Percentiles rank a stretch among this genome's conserved stretches.
Evolutionary conservation across 257 asterid species (phyloP).

Genomic region (Nicotiana tomentosiformis): DNA sequence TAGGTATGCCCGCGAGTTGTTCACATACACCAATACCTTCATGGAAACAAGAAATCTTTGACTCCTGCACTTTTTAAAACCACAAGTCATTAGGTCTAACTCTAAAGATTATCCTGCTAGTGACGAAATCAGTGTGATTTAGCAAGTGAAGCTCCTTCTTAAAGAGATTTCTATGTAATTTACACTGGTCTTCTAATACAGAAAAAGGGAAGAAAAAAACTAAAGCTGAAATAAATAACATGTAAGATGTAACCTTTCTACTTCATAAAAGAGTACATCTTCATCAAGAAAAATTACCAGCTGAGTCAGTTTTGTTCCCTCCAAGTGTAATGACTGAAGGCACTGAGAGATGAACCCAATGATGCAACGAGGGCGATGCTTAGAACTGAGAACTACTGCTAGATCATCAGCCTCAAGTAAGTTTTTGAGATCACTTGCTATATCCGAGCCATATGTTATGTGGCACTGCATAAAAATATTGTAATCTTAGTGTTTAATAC

Average conservation of each 20-base stretch:
- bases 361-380: slow-evolving; percentile 83
- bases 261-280: background rate
- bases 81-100: background rate
- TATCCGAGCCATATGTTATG: slow-evolving; percentile 57
- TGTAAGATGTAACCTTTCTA: background rate
- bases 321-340: slow-evolving; percentile 62
- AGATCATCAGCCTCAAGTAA: slow-evolving; percentile 76
- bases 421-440: slow-evolving; percentile 52
- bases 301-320: slow-evolving; percentile 48
- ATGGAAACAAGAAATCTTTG: slow-evolving; percentile 77
- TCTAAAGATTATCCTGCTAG: background rate
- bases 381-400: slow-evolving; percentile 60
- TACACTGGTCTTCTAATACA: background rate
- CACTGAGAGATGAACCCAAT: slow-evolving; percentile 89
- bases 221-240: background rate
- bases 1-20: slow-evolving; percentile 77
- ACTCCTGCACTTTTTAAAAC: slow-evolving; percentile 45
- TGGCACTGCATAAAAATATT: slow-evolving; percentile 69
- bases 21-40: slow-evolving; percentile 84
- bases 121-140: background rate
- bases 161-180: background rate
- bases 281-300: slow-evolving; percentile 41
- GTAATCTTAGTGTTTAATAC: background rate
- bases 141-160: background rate
- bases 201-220: background rate